Evolutionary conservation across 179 eudicot genomes (phyloP).

Genomic region (Spergularia azorica): DNA sequence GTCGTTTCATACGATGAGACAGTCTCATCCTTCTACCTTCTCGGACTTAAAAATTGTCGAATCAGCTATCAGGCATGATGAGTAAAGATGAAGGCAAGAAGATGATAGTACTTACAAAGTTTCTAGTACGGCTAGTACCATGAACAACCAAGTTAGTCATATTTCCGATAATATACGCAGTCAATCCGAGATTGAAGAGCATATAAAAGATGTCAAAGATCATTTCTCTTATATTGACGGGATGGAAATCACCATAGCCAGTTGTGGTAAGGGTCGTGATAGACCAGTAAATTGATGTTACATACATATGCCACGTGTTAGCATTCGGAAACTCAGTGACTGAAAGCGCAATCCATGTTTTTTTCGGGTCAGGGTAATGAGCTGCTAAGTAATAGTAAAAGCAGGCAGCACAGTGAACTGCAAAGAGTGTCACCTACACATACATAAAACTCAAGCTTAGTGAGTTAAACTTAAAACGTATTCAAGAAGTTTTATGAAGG

Average conservation of each 20-base stretch:
- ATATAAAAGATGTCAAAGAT: constrained; percentile 64
- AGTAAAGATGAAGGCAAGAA: too few species aligned
- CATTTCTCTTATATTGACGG: constrained; percentile 73
- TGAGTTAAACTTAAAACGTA: background rate
- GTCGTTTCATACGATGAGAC: too few species aligned
- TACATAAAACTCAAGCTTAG: background rate
- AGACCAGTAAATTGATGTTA: constrained; percentile 77
- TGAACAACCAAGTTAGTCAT: constrained; percentile 92
- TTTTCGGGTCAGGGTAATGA: constrained; percentile 41
- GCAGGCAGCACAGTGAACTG: constrained; percentile 74
- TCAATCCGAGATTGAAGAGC: constrained; percentile 79
- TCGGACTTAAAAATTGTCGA: too few species aligned
- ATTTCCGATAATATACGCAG: constrained; percentile 83
- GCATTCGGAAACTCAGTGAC: constrained; percentile 30
- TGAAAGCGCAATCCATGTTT: constrained; percentile 64
- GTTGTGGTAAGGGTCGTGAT: constrained; percentile 76
- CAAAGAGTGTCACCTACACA: constrained; percentile 72
- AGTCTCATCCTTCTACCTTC: too few species aligned
- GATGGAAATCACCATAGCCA: constrained; percentile 90
- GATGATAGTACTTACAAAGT: constrained; percentile 58
- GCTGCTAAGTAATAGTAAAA: constrained; percentile 59
- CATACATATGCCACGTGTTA: constrained; percentile 47
- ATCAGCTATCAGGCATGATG: too few species aligned
- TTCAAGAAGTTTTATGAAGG: too few species aligned
- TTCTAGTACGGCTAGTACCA: constrained; percentile 63